Evolutionary conservation across 208 protist species (phyloP), one percentile per base, ranked within the genome.

Genomic region (Trypanosoma rangeli): DNA sequence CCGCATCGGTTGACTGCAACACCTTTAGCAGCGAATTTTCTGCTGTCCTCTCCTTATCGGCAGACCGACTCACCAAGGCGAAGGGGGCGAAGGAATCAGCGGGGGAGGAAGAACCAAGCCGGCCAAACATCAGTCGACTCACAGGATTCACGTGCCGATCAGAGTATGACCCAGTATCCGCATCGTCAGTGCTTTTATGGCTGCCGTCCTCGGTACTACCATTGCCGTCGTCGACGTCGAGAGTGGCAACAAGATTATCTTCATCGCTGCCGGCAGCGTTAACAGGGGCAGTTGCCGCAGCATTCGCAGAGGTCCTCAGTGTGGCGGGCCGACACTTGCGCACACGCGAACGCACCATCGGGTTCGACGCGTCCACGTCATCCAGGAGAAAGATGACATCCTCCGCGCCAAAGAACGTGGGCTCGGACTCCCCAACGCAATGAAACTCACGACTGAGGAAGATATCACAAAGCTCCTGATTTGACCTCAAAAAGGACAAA

Each of bases 381-480:
- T 96, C 89, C 28, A 96, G 69, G 57, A 94, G 74, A 73, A 93
- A 96, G 62, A 96, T 92, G 26, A 91, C 78, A n/a, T 96, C 85
- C 37, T 92, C 81, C 42, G 92, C 66, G 44, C 33, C 66, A 64
- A 94, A 70, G 39, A 26, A 37, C 44, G 85, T 76, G n/a, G 18
- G 20, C 9, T 85, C 79, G 20, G 75, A 79, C 50, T 92, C 87
- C 31, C 84, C 83, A 24, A 85, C 66, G 62, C 83, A 86, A 37
- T 55, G 28, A 63, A 76, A 92, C 57, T 63, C 29, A 52, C 76
- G 83, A 28, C 85, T 84, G 44, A 96, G 84, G 70, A 97, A 92
- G 42, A 95, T 83, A 64, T 97, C 90, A 74, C 89, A 95, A 53
- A 97, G 86, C 56, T 94, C 83, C 78, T 96, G 88, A 70, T 97